Percentiles rank a stretch among this genome's conserved stretches.
Evolutionary conservation across 345 rosid genomes (phyloP).

Genomic region (Euphorbia lathyris): DNA sequence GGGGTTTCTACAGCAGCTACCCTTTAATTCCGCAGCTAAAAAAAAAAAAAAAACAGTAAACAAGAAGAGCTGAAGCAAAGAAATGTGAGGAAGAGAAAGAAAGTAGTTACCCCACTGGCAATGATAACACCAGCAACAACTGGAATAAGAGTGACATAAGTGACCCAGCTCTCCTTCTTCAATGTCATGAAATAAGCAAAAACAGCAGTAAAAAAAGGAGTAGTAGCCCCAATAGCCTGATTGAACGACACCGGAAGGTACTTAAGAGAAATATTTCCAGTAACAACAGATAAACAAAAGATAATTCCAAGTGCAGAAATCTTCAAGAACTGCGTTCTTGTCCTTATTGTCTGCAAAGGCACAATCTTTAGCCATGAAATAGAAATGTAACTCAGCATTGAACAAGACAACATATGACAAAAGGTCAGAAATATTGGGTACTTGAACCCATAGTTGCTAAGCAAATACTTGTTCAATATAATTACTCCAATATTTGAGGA

Average conservation of each 20-base stretch:
- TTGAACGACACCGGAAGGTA: constrained; percentile 52
- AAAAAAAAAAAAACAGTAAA: too few species aligned
- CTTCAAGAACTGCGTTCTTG: constrained; percentile 34
- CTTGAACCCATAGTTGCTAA: constrained; percentile 37
- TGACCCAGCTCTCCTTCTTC: constrained; percentile 37
- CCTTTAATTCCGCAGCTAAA: too few species aligned
- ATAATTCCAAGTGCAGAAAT: constrained; percentile 42
- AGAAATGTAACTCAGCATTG: constrained; percentile 29
- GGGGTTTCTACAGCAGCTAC: too few species aligned
- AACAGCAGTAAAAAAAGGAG: constrained; percentile 47
- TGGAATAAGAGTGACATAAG: constrained; percentile 40
- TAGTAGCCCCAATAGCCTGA: constrained; percentile 51
- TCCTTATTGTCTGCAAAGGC: constrained; percentile 31
- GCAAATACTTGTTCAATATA: constrained; percentile 35
- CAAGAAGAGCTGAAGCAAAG: too few species aligned
- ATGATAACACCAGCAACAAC: constrained; percentile 44
- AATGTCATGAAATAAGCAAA: constrained; percentile 37
- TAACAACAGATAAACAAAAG: constrained; percentile 44
- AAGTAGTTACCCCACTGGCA: constrained; percentile 42
- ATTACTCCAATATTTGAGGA: constrained; percentile 36
- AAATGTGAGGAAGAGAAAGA: not conserved
- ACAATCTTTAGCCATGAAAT: constrained; percentile 33
- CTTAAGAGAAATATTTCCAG: constrained; percentile 42
- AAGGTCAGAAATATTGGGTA: constrained; percentile 39
- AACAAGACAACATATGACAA: constrained; percentile 40